Percentiles rank a stretch among this genome's conserved stretches.
phyloP scores from a whole-genome alignment of 148 eudicot species.

The Camellia granthamiana region DNA sequence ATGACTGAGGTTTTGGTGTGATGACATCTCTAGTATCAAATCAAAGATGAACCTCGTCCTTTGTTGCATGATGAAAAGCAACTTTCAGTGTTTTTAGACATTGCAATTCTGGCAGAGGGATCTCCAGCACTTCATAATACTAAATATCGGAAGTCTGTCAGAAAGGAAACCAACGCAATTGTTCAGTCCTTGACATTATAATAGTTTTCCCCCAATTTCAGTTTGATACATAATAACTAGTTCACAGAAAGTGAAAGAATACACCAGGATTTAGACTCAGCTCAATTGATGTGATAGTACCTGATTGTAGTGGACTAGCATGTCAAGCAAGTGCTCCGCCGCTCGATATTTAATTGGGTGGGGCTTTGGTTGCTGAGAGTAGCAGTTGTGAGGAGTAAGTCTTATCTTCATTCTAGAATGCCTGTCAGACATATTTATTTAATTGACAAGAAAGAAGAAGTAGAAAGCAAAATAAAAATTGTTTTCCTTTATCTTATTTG shows the following conservation, averaged over 20 bases:
- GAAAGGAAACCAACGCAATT: slow-evolving; percentile 14
- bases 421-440: neutral
- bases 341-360: slow-evolving; percentile 68
- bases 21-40: neutral
- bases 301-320: slow-evolving; percentile 88
- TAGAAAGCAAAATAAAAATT: too few relatives aligned
- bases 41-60: slow-evolving; percentile 59
- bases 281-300: slow-evolving; percentile 26
- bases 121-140: slow-evolving; percentile 90
- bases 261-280: neutral
- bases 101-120: slow-evolving; percentile 89
- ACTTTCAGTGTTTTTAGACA: slow-evolving; percentile 70
- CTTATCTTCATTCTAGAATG: slow-evolving; percentile 38
- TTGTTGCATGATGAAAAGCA: slow-evolving; percentile 67
- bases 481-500: too few relatives aligned
- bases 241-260: too few relatives aligned
- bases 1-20: neutral
- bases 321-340: slow-evolving; percentile 62
- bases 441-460: neutral
- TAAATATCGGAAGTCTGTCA: slow-evolving; percentile 80
- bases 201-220: neutral
- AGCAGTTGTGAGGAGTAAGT: slow-evolving; percentile 86
- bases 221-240: too few relatives aligned
- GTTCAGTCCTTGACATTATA: neutral
- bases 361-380: slow-evolving; percentile 94